Evolutionary conservation across 768 basidiomycete genomes (phyloP).

Genomic region (Pseudohyphozyma bogoriensis): DNA sequence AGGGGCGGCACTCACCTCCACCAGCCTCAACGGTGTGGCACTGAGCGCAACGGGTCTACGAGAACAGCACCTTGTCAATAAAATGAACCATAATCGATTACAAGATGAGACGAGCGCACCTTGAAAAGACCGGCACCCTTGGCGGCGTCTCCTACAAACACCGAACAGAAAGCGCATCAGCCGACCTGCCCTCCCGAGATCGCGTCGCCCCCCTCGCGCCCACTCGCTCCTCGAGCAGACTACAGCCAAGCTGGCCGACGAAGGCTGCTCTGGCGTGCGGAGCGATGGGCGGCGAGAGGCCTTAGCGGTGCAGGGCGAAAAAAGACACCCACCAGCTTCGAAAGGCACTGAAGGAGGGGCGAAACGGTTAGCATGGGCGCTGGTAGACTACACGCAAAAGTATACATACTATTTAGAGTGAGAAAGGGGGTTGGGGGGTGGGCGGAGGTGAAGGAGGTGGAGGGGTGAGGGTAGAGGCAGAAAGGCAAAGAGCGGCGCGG

Average conservation of each 20-base stretch:
- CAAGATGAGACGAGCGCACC: slow-evolving; percentile 44
- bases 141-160: slow-evolving; percentile 56
- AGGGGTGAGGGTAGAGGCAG: too few species aligned
- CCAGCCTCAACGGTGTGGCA: slow-evolving; percentile 76
- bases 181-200: neutral
- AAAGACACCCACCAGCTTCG: slow-evolving; percentile 2
- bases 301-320: neutral
- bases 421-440: neutral
- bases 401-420: neutral
- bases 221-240: too few species aligned
- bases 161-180: too few species aligned
- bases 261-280: too few species aligned
- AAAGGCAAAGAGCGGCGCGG: too few species aligned
- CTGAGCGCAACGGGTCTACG: slow-evolving; percentile 57
- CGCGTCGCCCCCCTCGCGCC: too few species aligned
- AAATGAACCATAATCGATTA: neutral
- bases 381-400: neutral
- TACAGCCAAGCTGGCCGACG: too few species aligned
- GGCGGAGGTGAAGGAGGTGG: neutral
- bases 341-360: slow-evolving; percentile 18
- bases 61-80: neutral
- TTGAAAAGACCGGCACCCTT: slow-evolving; percentile 96
- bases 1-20: slow-evolving; percentile 35
- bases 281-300: neutral
- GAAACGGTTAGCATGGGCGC: neutral